These are phyloP conservation scores for Cairneyella variabilis DNA, from an alignment of 495 filamentous ascomycete species.

Conservation along the genomic window DNA sequence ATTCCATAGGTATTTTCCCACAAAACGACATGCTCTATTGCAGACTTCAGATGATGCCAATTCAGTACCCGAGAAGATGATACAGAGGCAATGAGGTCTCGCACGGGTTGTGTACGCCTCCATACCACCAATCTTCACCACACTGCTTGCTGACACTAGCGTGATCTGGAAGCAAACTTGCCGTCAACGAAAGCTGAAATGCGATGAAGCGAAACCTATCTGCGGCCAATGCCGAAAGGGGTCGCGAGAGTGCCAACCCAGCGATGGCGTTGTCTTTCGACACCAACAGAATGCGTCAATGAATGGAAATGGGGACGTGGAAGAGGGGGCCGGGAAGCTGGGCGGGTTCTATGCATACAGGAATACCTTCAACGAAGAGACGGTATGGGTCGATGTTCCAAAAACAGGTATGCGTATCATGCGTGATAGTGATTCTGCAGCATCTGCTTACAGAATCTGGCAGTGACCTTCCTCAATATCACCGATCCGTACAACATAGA, in stretches of 20 bases:
- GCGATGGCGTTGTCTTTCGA: constrained; percentile 61
- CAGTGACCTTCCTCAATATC: constrained; percentile 63
- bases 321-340: constrained; percentile 41
- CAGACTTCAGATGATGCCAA: background rate
- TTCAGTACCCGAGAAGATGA: constrained; percentile 18
- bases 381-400: constrained; percentile 61
- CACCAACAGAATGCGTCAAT: constrained; percentile 73
- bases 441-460: constrained; percentile 36
- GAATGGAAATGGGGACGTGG: constrained; percentile 44
- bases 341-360: constrained; percentile 68
- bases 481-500: constrained; percentile 52
- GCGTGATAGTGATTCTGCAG: no score
- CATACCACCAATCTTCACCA: no score
- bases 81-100: constrained; percentile 26
- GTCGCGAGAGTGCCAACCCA: constrained; percentile 55
- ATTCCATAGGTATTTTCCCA: background rate
- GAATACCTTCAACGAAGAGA: constrained; percentile 60
- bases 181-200: constrained; percentile 53
- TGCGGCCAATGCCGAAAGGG: constrained; percentile 54
- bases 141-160: no score
- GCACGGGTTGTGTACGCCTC: constrained; percentile 26
- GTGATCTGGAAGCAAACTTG: constrained; percentile 40
- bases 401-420: constrained; percentile 30
- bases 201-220: constrained; percentile 48
- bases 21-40: background rate